Percentiles rank a stretch among this genome's conserved stretches.
These are phyloP conservation scores for Ehretia macrophylla DNA, from an alignment of 257 asterid genomes.

Conservation along the genomic window DNA sequence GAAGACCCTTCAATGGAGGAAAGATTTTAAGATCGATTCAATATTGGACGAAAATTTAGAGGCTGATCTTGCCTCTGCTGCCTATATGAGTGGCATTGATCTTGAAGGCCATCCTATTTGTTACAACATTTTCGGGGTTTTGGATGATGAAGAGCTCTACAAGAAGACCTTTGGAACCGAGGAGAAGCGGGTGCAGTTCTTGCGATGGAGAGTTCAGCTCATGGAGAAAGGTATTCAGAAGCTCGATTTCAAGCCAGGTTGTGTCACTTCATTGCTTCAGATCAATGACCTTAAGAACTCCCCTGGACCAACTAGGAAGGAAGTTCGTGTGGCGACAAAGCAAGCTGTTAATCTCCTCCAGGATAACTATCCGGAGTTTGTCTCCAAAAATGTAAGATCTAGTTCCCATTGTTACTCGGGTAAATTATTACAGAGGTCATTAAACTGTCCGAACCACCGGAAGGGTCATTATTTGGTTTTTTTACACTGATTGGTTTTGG, in stretches of 20 bases:
- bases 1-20: slow-evolving; percentile 75
- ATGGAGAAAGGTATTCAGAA: slow-evolving; percentile 70
- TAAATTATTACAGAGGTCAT: too few species aligned
- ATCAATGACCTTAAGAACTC: slow-evolving; percentile 66
- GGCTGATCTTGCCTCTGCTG: slow-evolving; percentile 43
- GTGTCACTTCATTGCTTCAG: slow-evolving; percentile 56
- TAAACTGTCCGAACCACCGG: too few species aligned
- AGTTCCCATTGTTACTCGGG: too few species aligned
- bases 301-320: slow-evolving; percentile 61
- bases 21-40: slow-evolving; percentile 45
- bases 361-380: slow-evolving; percentile 83
- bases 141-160: slow-evolving; percentile 45
- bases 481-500: slow-evolving; percentile 4
- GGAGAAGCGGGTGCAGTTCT: slow-evolving; percentile 56
- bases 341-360: slow-evolving; percentile 68
- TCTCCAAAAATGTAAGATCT: slow-evolving; percentile 61
- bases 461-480: too few species aligned
- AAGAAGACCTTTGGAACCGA: slow-evolving; percentile 47
- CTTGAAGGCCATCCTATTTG: slow-evolving; percentile 70
- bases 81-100: slow-evolving; percentile 63
- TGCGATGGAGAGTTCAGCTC: slow-evolving; percentile 81
- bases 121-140: slow-evolving; percentile 64
- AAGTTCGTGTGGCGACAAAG: slow-evolving; percentile 53
- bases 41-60: slow-evolving; percentile 57
- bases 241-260: slow-evolving; percentile 57